phyloP scores from a whole-genome alignment of 352 stramenopile species.

The Phytophthora sansomeana region DNA sequence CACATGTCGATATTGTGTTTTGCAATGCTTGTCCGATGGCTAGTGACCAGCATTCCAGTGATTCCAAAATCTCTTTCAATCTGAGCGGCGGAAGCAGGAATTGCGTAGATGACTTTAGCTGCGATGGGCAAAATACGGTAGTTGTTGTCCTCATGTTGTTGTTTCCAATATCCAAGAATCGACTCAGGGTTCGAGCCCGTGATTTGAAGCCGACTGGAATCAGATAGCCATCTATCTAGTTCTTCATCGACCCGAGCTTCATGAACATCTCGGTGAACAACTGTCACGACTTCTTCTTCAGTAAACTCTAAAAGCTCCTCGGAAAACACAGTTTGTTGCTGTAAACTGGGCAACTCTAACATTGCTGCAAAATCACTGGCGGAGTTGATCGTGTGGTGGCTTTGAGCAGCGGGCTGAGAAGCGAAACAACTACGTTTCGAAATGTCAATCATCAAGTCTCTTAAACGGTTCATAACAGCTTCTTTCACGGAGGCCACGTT shows the following conservation, averaged over 20 bases:
- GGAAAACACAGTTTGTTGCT: background rate
- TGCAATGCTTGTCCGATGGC: constrained; percentile 7
- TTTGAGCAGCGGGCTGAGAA: too few relatives aligned
- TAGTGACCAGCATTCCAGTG: constrained; percentile 8
- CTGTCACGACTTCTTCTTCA: background rate
- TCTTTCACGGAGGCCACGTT: constrained; percentile 9
- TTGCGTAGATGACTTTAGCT: background rate
- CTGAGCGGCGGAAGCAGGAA: constrained; percentile 2
- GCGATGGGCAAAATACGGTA: constrained; percentile 4
- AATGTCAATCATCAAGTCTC: background rate
- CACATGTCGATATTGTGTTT: constrained; percentile 18
- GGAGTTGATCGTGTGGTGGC: too few relatives aligned
- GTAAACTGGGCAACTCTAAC: background rate
- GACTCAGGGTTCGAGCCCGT: background rate
- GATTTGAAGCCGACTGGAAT: background rate
- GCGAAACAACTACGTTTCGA: too few relatives aligned
- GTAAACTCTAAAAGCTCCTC: constrained; percentile 5
- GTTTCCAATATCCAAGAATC: constrained; percentile 10
- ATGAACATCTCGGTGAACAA: background rate
- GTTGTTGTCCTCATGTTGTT: background rate
- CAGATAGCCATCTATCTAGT: constrained; percentile 14
- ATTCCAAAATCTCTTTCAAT: constrained; percentile 20
- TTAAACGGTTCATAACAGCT: constrained; percentile 7
- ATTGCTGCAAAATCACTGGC: background rate
- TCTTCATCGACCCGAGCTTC: constrained; percentile 19